Conservation (phyloP, 257 asterid species). For the Asclepias syriaca region DNA sequence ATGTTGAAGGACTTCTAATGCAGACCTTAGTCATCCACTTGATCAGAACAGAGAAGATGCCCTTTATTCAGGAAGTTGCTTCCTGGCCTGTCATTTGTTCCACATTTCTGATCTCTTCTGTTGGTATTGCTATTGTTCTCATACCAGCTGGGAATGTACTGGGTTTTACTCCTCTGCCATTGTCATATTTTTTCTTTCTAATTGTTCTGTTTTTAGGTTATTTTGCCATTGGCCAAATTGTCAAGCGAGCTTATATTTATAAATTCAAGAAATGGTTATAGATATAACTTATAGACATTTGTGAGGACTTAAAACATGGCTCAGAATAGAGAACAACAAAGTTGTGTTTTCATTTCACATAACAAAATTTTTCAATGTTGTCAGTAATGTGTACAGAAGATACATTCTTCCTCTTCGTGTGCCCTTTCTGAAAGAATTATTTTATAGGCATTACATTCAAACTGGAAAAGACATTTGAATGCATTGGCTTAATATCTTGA, state of each 20-base stretch:
- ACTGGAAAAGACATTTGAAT: constrained; percentile 13
- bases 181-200: constrained; percentile 19
- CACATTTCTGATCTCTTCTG: constrained; percentile 19
- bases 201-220: constrained; percentile 19
- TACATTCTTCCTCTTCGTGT: constrained; percentile 4
- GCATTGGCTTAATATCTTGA: background rate
- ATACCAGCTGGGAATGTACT: constrained; percentile 15
- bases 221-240: constrained; percentile 15
- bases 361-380: constrained; percentile 7
- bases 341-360: background rate
- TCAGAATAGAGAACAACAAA: background rate
- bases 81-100: constrained; percentile 24
- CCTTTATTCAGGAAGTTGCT: constrained; percentile 23
- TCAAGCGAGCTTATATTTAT: constrained; percentile 17
- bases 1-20: constrained; percentile 25
- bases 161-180: constrained; percentile 11
- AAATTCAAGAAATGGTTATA: constrained; percentile 21
- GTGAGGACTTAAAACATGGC: background rate
- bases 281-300: background rate
- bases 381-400: background rate
- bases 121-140: constrained; percentile 18
- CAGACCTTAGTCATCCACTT: constrained; percentile 24
- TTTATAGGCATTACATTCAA: constrained; percentile 13
- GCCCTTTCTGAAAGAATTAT: background rate
- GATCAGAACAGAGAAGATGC: constrained; percentile 20